Evolutionary conservation across 2,329 filamentous ascomycete species (phyloP), one percentile per base, ranked within the genome.

Genomic region (Ophiostoma angusticollis): DNA sequence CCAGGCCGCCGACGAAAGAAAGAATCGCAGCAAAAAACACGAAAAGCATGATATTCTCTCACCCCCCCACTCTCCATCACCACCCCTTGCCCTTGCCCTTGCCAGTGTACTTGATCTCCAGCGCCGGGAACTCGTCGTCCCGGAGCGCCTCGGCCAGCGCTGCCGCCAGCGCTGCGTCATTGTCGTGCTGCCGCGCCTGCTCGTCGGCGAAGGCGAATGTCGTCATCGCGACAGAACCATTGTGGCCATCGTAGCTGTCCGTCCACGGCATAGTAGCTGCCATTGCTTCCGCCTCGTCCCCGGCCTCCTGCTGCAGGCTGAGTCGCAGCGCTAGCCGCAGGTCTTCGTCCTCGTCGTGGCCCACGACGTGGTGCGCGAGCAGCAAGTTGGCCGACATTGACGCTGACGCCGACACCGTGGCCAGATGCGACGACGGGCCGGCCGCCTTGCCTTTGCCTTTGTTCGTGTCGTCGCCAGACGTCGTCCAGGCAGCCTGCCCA

Each of bases 301-400:
- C n/a, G n/a, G 64, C 56, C 40, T 70, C 65, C 45, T 78, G 72
- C 30, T 70, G 65, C 47, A 78, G 58, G 47, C 76, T 80, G 17
- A 80, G 57, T 44, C 66, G 65, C 35, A 80, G 54, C 3, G 76
- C 76, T 25, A 77, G 59, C 38, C 75, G 71, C 33, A 80, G 47
- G 47, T 79, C 76, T 36, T 72, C 70, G 32, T 76, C 72, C 0
- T 48, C 44, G 23, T 50, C 47, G 17, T 47, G 46, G 5, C 49
- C 47, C 47, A 52, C 19, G 46, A 45, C 11, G 43, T 44, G 31
- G 35, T 40, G 37, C 17, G 18, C 31, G 7, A 34, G 41, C 4
- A 39, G 29, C 4, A 31, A 18, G 1, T 14, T 13, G 1, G 28
- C 22, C 6, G 16, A 17, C 3, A 27, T 13, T 1, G 37, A 27